These are phyloP conservation scores for Colletotrichum magnum DNA, from an alignment of 2,329 filamentous ascomycete species.

Conservation along the genomic window DNA sequence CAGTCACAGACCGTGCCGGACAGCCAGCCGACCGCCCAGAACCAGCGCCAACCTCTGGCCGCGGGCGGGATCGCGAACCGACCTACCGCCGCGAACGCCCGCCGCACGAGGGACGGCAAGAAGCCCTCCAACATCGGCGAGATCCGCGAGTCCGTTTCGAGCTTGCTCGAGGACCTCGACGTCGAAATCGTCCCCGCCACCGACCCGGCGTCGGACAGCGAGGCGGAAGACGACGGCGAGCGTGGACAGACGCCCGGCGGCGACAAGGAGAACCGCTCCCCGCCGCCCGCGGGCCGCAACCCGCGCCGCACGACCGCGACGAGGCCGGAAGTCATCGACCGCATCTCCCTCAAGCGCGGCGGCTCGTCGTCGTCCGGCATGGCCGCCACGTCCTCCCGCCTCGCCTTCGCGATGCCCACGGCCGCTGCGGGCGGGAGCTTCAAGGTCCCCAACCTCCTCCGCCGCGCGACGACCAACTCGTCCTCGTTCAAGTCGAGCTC, in stretches of 20 bases:
- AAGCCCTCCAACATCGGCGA: conserved; percentile 84
- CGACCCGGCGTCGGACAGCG: conserved; percentile 65
- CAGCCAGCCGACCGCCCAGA: conserved; percentile 59
- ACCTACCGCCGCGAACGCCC: conserved; percentile 71
- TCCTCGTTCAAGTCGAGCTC: conserved; percentile 57
- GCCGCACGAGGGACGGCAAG: conserved; percentile 73
- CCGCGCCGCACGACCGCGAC: conserved; percentile 51
- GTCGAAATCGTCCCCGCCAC: conserved; percentile 63
- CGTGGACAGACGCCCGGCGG: conserved; percentile 46
- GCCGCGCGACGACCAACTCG: conserved; percentile 80
- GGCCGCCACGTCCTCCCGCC: conserved; percentile 52
- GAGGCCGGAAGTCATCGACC: conserved; percentile 74
- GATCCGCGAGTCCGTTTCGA: conserved; percentile 86
- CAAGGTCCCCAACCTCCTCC: conserved; percentile 79
- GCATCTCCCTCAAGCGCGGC: conserved; percentile 77
- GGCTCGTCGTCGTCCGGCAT: conserved; percentile 53
- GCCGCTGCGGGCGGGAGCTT: conserved; percentile 63
- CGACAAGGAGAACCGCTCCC: conserved; percentile 65
- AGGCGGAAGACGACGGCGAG: conserved; percentile 62
- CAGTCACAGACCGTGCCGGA: conserved; percentile 60
- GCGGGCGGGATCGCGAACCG: conserved; percentile 51
- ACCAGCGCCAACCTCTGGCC: conserved; percentile 50
- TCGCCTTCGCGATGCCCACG: conserved; percentile 66
- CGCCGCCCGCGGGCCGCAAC: conserved; percentile 44
- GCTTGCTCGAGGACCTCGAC: conserved; percentile 80